Base-by-base conservation (phyloP, 768 basidiomycete species). In the Cubamyces sp. region DNA sequence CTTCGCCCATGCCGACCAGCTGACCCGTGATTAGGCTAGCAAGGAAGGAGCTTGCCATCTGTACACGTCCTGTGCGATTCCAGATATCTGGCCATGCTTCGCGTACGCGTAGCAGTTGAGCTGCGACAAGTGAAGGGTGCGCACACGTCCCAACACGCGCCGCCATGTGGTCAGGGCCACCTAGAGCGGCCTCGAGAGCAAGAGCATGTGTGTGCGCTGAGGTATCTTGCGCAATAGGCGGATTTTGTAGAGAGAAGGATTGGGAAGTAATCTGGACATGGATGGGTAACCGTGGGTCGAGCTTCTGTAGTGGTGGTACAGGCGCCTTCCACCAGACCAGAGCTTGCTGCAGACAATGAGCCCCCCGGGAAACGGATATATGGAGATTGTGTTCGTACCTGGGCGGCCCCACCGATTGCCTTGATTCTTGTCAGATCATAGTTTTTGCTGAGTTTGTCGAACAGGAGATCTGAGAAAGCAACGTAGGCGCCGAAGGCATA, bases 261-360 rank as follows among this genome's bases (percentile, higher is more conserved):
- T 84, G 83, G 0, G 87, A 76, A 1, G 83, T 81, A 59, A 93
- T 87, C 68, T 91, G 91, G 1, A 82, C 75, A 67, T 89, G 84
- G 7, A 93, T 75, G 0, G 88, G 84, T n/a, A 85, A 73, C 65
- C 85, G 83, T 2, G 91, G 84, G 69, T 92, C 89, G 52, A 93
- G 78, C 18, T 86, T 82, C 23, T 89, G 88, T 55, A 94, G 79
- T 8, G 86, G 86, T 15, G 87, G 85, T 14, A 90, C 82, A 11
- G 90, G 83, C 1, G 89, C 86, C 75, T 91, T 91, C 90, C 91
- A 93, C 90, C 91, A 93, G 42, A 94, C 91, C 19, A 92, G 78
- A 3, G 90, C 89, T 70, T 88, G 86, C 86, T 79, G 61, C 12
- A 46, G 30, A 37, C 43, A 57, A 21, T 57, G 46, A 58, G 49